Percentiles rank a stretch among this genome's conserved stretches.
These are phyloP conservation scores for Ajuga reptans DNA, from an alignment of 305 asterid genomes.

Conservation along the genomic window DNA sequence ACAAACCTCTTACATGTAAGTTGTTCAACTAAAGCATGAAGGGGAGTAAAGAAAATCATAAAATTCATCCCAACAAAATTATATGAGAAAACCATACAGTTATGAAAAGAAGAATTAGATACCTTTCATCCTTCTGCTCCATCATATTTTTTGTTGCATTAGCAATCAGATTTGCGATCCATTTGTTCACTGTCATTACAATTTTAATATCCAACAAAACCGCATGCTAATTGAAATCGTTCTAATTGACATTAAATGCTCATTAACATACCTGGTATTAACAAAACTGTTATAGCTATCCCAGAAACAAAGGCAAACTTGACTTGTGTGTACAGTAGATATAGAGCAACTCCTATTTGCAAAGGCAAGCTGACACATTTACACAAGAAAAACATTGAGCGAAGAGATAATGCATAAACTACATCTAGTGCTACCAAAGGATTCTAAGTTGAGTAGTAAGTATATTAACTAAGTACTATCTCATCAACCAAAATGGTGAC, in stretches of 20 bases:
- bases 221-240: background rate
- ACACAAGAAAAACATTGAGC: conserved; percentile 17
- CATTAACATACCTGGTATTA: conserved; percentile 67
- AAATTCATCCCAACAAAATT: background rate
- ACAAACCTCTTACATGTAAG: background rate
- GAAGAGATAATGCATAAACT: background rate
- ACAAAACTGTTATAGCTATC: conserved; percentile 68
- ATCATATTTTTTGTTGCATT: conserved; percentile 79
- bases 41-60: background rate
- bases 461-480: background rate
- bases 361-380: conserved; percentile 76
- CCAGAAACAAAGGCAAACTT: conserved; percentile 89
- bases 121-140: conserved; percentile 99
- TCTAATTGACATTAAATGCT: background rate
- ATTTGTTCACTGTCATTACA: conserved; percentile 65
- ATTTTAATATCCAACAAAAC: conserved; percentile 12
- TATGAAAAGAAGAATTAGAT: conserved; percentile 11
- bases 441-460: background rate
- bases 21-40: background rate
- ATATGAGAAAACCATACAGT: background rate
- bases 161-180: conserved; percentile 91
- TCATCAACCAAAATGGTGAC: background rate
- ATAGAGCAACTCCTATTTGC: conserved; percentile 89
- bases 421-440: background rate
- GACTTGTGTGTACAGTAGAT: conserved; percentile 81